phyloP scores from a whole-genome alignment of 805 yeast genomes.

The Wilhelminamyces savonicus region DNA sequence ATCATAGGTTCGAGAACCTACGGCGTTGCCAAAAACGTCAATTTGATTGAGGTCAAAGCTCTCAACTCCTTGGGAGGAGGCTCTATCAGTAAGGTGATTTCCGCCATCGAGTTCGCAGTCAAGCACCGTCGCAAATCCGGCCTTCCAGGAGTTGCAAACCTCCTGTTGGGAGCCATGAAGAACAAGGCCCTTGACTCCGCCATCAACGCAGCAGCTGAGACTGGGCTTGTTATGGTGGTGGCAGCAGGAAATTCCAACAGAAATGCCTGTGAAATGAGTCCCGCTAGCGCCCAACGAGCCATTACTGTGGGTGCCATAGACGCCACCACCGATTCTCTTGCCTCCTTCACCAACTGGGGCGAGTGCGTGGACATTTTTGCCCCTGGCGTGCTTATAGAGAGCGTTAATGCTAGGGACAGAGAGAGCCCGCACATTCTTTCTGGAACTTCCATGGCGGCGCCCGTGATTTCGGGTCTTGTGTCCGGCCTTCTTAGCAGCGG shows the following conservation, averaged over 20 bases:
- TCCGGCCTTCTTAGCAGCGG: slow-evolving; percentile 54
- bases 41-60: slow-evolving; percentile 67
- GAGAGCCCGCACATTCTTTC: slow-evolving; percentile 29
- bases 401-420: slow-evolving; percentile 37
- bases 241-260: slow-evolving; percentile 85
- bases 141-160: slow-evolving; percentile 58
- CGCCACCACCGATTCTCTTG: slow-evolving; percentile 62
- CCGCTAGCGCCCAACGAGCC: slow-evolving; percentile 69
- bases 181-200: slow-evolving; percentile 69
- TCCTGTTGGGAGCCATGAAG: slow-evolving; percentile 72
- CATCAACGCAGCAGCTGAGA: slow-evolving; percentile 62
- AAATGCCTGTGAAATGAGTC: slow-evolving; percentile 80
- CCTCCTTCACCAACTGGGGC: slow-evolving; percentile 89
- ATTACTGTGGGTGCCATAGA: slow-evolving; percentile 88
- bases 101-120: slow-evolving; percentile 64
- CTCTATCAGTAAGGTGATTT: slow-evolving; percentile 54
- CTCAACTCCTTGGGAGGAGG: slow-evolving; percentile 68
- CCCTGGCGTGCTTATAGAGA: slow-evolving; percentile 65
- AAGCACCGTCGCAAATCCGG: slow-evolving; percentile 40
- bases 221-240: slow-evolving; percentile 66
- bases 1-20: slow-evolving; percentile 43
- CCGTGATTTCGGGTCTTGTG: slow-evolving; percentile 61
- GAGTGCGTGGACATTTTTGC: slow-evolving; percentile 84
- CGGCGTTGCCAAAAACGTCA: slow-evolving; percentile 43
- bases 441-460: slow-evolving; percentile 83